phyloP scores from a whole-genome alignment of 495 filamentous ascomycete species.

The Echria macrotheca region DNA sequence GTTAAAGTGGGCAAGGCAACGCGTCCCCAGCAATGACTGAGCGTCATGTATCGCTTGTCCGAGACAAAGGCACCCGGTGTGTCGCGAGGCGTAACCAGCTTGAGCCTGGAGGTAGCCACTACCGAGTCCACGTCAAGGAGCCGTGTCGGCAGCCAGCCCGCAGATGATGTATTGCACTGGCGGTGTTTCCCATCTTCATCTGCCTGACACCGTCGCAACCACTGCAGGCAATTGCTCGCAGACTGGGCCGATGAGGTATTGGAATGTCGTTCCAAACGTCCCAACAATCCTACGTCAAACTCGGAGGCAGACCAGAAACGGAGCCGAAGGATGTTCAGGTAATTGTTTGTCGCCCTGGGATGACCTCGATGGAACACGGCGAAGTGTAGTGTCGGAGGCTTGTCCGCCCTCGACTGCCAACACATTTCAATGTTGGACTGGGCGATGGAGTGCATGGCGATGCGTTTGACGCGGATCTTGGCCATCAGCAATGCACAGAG shows the following conservation, averaged over 20 bases:
- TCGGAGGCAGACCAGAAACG: background rate
- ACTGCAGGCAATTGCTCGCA: background rate
- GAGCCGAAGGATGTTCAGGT: slow-evolving; percentile 7
- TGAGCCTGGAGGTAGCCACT: background rate
- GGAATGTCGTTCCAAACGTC: background rate
- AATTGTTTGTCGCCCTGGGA: slow-evolving; percentile 3
- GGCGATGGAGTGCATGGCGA: slow-evolving; percentile 9
- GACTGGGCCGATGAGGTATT: slow-evolving; percentile 1
- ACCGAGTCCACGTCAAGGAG: background rate
- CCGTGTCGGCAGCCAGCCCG: slow-evolving; percentile 1
- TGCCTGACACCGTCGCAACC: slow-evolving; percentile 5
- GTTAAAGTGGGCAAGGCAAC: background rate
- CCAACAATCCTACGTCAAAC: background rate
- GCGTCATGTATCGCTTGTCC: slow-evolving; percentile 1
- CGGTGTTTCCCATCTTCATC: slow-evolving; percentile 1
- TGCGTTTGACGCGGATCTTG: slow-evolving; percentile 6
- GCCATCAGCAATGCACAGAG: slow-evolving; percentile 8
- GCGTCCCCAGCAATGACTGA: slow-evolving; percentile 8
- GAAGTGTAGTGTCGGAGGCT: slow-evolving; percentile 1
- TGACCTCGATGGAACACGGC: slow-evolving; percentile 2
- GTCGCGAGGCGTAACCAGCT: background rate
- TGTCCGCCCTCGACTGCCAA: slow-evolving; percentile 1
- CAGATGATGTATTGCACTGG: slow-evolving; percentile 1
- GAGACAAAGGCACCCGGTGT: background rate
- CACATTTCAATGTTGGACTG: slow-evolving; percentile 13